Percentiles rank a stretch among this genome's conserved stretches.
phyloP scores from a whole-genome alignment of 768 basidiomycete genomes.

The Strobilomyces echinocephalus region DNA sequence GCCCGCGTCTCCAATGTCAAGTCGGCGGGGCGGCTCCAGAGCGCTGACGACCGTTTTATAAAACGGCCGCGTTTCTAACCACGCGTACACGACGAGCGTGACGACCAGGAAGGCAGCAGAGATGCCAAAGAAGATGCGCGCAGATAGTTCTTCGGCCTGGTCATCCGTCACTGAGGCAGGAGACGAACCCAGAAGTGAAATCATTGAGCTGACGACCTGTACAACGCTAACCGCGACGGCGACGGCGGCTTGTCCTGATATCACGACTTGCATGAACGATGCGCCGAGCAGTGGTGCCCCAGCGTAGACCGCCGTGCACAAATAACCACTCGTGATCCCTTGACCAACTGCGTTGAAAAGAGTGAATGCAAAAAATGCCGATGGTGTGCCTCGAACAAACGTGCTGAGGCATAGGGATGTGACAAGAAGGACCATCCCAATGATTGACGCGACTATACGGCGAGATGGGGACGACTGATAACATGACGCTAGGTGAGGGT shows the following conservation, averaged over 20 bases:
- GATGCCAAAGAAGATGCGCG: conserved; percentile 68
- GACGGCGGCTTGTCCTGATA: conserved; percentile 83
- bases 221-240: conserved; percentile 77
- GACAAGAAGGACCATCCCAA: conserved; percentile 49
- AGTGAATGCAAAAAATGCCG: conserved; percentile 61
- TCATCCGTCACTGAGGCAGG: conserved; percentile 31
- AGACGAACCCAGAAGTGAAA: conserved; percentile 49
- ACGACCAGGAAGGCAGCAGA: conserved; percentile 61
- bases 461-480: conserved; percentile 55
- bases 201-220: conserved; percentile 61
- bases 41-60: conserved; percentile 54
- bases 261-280: conserved; percentile 63
- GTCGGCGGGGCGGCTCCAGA: conserved; percentile 34
- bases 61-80: conserved; percentile 53
- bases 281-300: conserved; percentile 80
- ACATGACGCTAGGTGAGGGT: conserved; percentile 1
- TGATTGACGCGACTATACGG: conserved; percentile 49
- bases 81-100: conserved; percentile 49
- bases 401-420: conserved; percentile 64
- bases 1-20: conserved; percentile 20
- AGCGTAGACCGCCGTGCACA: conserved; percentile 73
- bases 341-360: conserved; percentile 56
- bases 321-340: conserved; percentile 62
- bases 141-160: conserved; percentile 60
- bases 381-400: conserved; percentile 48